Conservation (phyloP, 2,329 filamentous ascomycete species). For the Geosmithia putterillii region DNA sequence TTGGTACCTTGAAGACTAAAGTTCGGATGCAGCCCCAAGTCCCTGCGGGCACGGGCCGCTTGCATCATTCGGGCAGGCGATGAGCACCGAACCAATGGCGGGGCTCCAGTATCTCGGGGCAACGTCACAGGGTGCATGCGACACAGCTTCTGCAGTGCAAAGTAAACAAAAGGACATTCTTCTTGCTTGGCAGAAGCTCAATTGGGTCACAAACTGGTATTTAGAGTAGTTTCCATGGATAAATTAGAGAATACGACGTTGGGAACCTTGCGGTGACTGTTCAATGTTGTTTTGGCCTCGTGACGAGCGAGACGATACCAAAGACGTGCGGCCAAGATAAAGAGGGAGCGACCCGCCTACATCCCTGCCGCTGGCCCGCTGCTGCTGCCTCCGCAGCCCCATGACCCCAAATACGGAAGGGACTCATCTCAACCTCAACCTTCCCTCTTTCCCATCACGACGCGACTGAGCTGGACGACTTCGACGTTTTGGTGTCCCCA, state of each 20-base stretch:
- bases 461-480: background rate
- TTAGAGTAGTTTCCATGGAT: too few species aligned
- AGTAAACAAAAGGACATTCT: background rate
- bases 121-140: background rate
- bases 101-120: background rate
- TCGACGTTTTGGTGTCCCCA: background rate
- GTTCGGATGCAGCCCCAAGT: background rate
- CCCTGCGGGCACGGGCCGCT: background rate
- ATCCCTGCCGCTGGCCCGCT: too few species aligned
- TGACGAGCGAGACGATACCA: too few species aligned
- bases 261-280: too few species aligned
- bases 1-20: too few species aligned
- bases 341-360: too few species aligned
- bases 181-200: background rate
- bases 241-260: too few species aligned
- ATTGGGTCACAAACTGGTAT: too few species aligned
- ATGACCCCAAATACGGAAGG: too few species aligned
- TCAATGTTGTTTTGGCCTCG: too few species aligned
- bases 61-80: background rate
- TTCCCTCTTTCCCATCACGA: background rate
- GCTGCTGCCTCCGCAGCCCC: background rate
- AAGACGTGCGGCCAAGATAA: too few species aligned
- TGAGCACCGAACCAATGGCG: background rate
- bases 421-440: background rate
- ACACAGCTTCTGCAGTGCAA: background rate